Base-by-base conservation (phyloP, 2,329 filamentous ascomycete species). In the Byssochlamys sp. region DNA sequence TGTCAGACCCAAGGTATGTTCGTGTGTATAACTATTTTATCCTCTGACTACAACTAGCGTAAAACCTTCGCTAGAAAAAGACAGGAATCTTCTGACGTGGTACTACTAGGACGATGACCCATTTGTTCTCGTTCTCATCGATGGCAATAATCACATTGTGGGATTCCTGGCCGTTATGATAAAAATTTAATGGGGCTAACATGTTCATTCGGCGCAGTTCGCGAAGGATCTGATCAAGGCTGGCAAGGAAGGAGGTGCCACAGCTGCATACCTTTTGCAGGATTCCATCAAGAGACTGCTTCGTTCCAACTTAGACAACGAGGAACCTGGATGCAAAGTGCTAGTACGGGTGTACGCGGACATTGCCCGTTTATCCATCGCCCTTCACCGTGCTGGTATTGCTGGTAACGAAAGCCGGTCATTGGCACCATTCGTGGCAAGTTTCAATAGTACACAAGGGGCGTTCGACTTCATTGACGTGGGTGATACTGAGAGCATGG, bases 181-280 rank as follows among this genome's bases (percentile, higher is more conserved):
- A 50, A 58, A 58, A 66, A 54, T 48, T 53, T 5, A 10, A 25
- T 24, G n/a, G 14, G 1, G 1, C 1, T 4, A 12, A 29, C 9
- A 12, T 29, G 5, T 26, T 78, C 82, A 92, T 66, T 89, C 89
- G 71, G 88, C 90, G 80, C 88, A 95, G 81, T 81, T 84, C 64
- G 75, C 79, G 33, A 80, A 83, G 48, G 68, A 73, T 29, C 72
- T 82, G 7, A 65, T 83, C 54, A 69, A 69, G 50, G 73, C 73
- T 4, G 77, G 78, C 1, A 74, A 76, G 49, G 76, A 82, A 27
- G 84, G 84, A 12, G 84, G 84, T 3, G 75, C 78, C 56, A 75
- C 71, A 55, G 83, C 83, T 19, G 83, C 82, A 1, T 76, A 78
- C 3, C 70, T 79, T 53, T 70, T 86, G 3, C 79, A 79, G 57